These are phyloP conservation scores for Phaffia tasmanica DNA, from an alignment of 768 basidiomycete species.

Conservation along the genomic window DNA sequence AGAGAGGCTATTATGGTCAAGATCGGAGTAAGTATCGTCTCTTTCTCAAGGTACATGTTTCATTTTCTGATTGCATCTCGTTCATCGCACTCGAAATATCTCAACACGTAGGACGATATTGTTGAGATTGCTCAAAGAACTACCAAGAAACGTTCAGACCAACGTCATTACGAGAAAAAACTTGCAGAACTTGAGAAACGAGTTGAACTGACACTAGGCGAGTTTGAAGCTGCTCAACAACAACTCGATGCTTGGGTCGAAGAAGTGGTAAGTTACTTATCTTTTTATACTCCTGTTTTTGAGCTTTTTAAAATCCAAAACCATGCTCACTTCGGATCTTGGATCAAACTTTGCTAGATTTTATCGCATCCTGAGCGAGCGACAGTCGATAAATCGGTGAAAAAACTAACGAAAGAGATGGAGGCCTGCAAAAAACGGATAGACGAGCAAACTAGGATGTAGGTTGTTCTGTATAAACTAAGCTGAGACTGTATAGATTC, in stretches of 20 bases:
- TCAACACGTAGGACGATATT: conserved; percentile 38
- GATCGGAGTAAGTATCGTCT: background rate
- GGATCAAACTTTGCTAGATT: conserved; percentile 2
- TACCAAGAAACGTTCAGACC: conserved; percentile 3
- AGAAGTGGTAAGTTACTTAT: background rate
- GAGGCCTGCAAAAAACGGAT: conserved; percentile 55
- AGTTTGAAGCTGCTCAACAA: background rate
- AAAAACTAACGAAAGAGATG: conserved; percentile 48
- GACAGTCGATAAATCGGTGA: background rate
- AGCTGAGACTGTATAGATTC: background rate
- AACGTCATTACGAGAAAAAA: conserved; percentile 36
- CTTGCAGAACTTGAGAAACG: conserved; percentile 29
- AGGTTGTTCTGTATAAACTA: conserved; percentile 26
- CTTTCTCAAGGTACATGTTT: background rate
- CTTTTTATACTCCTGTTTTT: background rate
- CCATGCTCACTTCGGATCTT: background rate
- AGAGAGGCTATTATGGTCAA: background rate
- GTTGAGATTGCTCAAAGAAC: conserved; percentile 1
- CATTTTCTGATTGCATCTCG: background rate
- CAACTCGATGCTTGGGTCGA: background rate
- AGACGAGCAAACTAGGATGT: conserved; percentile 57
- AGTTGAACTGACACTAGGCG: background rate
- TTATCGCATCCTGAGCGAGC: background rate
- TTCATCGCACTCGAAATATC: background rate
- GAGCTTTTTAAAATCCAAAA: background rate